Base-by-base conservation (phyloP, 1,284 basidiomycete species). In the Megacollybia platyphylla region DNA sequence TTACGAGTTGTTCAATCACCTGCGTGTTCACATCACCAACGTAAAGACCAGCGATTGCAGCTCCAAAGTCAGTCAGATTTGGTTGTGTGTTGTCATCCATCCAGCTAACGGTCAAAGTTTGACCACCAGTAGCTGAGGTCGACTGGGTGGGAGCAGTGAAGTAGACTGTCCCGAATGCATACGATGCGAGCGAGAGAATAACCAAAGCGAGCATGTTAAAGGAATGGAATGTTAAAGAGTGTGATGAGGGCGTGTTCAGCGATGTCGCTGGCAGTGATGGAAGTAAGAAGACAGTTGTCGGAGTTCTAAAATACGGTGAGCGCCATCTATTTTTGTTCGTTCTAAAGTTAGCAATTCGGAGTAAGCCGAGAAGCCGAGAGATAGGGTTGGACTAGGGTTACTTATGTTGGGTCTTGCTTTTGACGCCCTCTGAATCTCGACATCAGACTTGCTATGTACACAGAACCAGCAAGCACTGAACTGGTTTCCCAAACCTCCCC, bases 1-100 rank as follows among this genome's bases (percentile, higher is more conserved):
- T 34, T 3, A 34, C 31, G 31, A 11, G 31, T n/a, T 17, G 31
- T n/a, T 34, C 3, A 7, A 58, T 28, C 40, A 81, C 81, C 72
- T 87, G 84, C 48, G 73, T 62, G 13, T 54, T 57, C 30, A 64
- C 57, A 54, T 72, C 81, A 24, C 83, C 84, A 46, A 68, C 75
- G 55, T 79, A 90, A 56, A 93, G 70, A 43, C 73, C 77, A 46
- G 90, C 64, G 35, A 63, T 67, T 32, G 74, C 66, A 26, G 58
- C 53, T 10, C 87, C 87, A 46, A 86, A 83, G 1, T 66, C 52
- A 15, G 59, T 50, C 31, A 89, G 70, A 20, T 64, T 52, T 5
- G 87, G 82, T 0, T 66, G 28, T 0, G 48, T 47, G 43, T 72
- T 71, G 49, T 77, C 68, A 47, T 90, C 86, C 48, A 73, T 59